Base-by-base conservation (phyloP, 2,329 filamentous ascomycete genomes). In the Neofusicoccum kwambonambiense region DNA sequence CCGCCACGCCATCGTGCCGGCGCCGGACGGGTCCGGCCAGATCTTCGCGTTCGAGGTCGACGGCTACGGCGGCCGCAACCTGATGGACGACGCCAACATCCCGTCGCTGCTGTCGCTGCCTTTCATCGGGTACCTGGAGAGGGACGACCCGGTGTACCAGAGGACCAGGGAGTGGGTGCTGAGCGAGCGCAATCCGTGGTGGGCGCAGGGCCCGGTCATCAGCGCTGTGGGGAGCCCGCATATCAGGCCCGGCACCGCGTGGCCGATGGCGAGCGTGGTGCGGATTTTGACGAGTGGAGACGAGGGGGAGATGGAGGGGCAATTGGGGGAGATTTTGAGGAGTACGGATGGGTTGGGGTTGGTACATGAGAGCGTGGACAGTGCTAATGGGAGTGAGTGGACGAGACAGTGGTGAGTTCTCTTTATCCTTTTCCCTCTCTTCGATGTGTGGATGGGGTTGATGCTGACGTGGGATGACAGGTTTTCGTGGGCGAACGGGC, bases 41-140 rank as follows among this genome's bases (percentile, higher is more conserved):
- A 73, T 83, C 31, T 83, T 82, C 66, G 80, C 81, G 9, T 83
- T 77, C 65, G 81, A 83, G 67, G 74, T 83, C 27, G 81, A 83
- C 65, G 81, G 81, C n/a, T 82, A 77, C 68, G 76, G 76, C 58
- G 73, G 75, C 62, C 88, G 85, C 68, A 80, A 89, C 57, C 80
- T 89, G 57, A 90, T 90, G 88, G 89, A 91, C 70, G 89, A 91
- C 65, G 88, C 89, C 35, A 91, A 91, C 67, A 86, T 91, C 56
- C 89, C 89, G 0, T 87, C 84, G 11, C 81, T 91, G 2, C 81
- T 91, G 47, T 85, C 86, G 1, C 82, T 88, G 27, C 88, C 89
- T 0, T 86, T 90, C 70, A 78, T 89, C 63, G 86, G 87, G 7
- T 90, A 87, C 63, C 69, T 79, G 0, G 71, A 79, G 45, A 65